A percentile compares a stretch with the other conserved stretches of the same genome.
Conservation (phyloP, 1,139 yeast species). For the Pichia inconspicua region DNA sequence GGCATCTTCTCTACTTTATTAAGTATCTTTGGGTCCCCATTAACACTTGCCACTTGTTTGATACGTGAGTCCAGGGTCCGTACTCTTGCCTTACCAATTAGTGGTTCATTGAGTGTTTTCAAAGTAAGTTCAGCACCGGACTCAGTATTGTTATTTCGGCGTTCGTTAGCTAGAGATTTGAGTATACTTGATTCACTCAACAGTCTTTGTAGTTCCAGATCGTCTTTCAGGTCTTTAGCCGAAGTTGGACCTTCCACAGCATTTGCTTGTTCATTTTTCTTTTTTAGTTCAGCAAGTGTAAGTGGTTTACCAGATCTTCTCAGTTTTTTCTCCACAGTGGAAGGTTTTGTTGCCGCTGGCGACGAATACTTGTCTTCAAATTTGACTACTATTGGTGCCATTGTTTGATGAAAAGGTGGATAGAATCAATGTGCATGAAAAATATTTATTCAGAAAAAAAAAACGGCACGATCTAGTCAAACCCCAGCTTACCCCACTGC, state of each 20-base stretch:
- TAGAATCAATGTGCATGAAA: not conserved
- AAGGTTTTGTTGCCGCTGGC: conserved; percentile 28
- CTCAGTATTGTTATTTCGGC: conserved; percentile 28
- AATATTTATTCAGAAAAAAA: not conserved
- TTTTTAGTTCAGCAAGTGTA: conserved; percentile 26
- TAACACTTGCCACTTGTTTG: conserved; percentile 43
- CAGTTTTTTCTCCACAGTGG: conserved; percentile 38
- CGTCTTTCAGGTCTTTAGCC: conserved; percentile 33
- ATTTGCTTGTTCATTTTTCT: conserved; percentile 21
- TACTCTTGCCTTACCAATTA: conserved; percentile 73
- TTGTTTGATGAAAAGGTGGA: conserved; percentile 2
- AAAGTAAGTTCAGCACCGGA: conserved; percentile 78
- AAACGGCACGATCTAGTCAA: too few relatives aligned
- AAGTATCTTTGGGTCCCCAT: conserved; percentile 34
- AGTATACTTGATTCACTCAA: conserved; percentile 81
- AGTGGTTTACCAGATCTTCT: conserved; percentile 37
- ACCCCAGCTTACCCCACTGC: too few relatives aligned
- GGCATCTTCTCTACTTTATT: conserved; percentile 69
- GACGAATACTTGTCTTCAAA: conserved; percentile 32
- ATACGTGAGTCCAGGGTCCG: conserved; percentile 68
- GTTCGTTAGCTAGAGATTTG: conserved; percentile 32
- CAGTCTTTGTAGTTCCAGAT: conserved; percentile 72
- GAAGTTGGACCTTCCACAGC: conserved; percentile 27
- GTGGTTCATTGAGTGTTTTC: conserved; percentile 60
- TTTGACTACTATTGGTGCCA: conserved; percentile 40